Base-by-base conservation (phyloP, 148 eudicot genomes). In the Rhododendron griersonianum region DNA sequence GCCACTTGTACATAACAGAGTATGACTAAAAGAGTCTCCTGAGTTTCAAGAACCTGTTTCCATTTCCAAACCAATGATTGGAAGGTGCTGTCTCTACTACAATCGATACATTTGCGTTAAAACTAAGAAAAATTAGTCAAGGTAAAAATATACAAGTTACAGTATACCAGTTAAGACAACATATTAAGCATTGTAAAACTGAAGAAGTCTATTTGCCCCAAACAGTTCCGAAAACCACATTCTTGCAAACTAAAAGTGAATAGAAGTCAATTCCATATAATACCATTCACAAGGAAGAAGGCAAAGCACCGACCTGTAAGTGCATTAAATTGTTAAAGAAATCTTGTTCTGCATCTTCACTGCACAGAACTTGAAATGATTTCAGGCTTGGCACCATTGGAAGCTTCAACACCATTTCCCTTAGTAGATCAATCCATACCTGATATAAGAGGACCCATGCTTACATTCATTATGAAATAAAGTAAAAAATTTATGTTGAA, bases 391-490 rank as follows among this genome's bases (percentile, higher is more conserved):
- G 86, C 71, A 92, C 88, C 84, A 87, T 89, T 53, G 98, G 91
- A 84, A 96, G 93, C 92, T 93, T 94, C 89, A 90, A 83, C 83
- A 94, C 95, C 99, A 95, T 96, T 90, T 90, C 96, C 53, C 88
- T 90, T 41, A 96, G 92, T 84, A 96, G 88, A 73, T 94, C 98
- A 87, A 96, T 87, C 99, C 99, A 96, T 14, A 90, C 94, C 99
- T 96, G 85, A 81, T 37, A 53, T 35, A 51, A 28, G 21, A n/a
- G 21, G 41, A 37, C 41, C 41, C 41, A 37, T 37, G 41, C 41
- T 37, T 37, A 37, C 41, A 37, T 37, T 37, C 41, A 37, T 37
- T 37, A 37, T 37, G 41, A 37, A 37, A 37, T 37, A 37, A 37
- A 37, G 41, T 37, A 0, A 37, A 37, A 37, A 37, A 37, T 37